A percentile compares a stretch with the other conserved stretches of the same genome.
phyloP scores from a whole-genome alignment of 768 basidiomycete species.

The Lentinula guzmanii region DNA sequence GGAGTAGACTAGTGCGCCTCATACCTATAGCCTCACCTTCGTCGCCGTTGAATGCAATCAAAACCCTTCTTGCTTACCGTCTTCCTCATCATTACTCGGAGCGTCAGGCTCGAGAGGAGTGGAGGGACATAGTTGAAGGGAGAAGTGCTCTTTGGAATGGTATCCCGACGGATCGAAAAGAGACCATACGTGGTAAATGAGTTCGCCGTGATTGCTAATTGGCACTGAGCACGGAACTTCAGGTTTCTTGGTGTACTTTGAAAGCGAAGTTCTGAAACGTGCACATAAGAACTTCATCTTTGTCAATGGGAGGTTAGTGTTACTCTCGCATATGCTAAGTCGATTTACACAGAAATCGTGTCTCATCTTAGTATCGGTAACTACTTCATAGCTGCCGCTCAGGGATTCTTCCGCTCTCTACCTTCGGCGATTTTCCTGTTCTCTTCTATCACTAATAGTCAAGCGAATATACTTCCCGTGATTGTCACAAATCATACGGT shows the following conservation, averaged over 20 bases:
- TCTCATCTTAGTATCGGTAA: slow-evolving; percentile 63
- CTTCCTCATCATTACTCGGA: slow-evolving; percentile 66
- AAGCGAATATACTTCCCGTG: slow-evolving; percentile 83
- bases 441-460: slow-evolving; percentile 83
- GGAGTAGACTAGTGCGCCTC: slow-evolving; percentile 82
- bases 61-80: slow-evolving; percentile 72
- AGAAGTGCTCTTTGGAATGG: slow-evolving; percentile 74
- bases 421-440: slow-evolving; percentile 94
- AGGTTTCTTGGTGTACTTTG: slow-evolving; percentile 93
- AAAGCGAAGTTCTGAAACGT: slow-evolving; percentile 78
- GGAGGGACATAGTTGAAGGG: slow-evolving; percentile 91
- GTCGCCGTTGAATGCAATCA: slow-evolving; percentile 70
- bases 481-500: slow-evolving; percentile 93
- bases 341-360: not conserved
- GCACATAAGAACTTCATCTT: slow-evolving; percentile 96
- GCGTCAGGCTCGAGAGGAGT: slow-evolving; percentile 77
- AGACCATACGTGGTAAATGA: slow-evolving; percentile 74
- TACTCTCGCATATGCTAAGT: no score
- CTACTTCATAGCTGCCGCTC: slow-evolving; percentile 85
- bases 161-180: slow-evolving; percentile 86
- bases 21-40: slow-evolving; percentile 60
- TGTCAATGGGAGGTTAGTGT: slow-evolving; percentile 72
- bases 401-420: slow-evolving; percentile 85
- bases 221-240: not conserved
- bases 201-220: no score